Evolutionary conservation across 2,329 filamentous ascomycete species (phyloP), one percentile per base, ranked within the genome.

Genomic region (Fusarium robinianum): DNA sequence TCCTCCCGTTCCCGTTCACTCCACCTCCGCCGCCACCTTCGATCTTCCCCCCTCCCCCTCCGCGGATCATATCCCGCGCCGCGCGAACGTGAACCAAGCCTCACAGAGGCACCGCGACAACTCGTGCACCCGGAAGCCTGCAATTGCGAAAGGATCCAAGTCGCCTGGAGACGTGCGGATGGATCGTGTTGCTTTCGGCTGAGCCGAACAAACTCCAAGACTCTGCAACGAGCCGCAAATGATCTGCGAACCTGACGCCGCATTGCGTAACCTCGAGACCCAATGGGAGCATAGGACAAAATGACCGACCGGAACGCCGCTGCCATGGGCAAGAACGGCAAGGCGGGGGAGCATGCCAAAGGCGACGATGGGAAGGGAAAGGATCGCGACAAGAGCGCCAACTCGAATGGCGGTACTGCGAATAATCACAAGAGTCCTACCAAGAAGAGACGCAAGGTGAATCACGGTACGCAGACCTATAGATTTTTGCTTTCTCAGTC

Each of bases 391-490:
- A 66, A 65, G 40, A 51, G 32, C 15, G 33, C 27, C 18, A 31
- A 26, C 49, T 49, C 53, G 18, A 60, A 64, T 41, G 49, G 57
- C 39, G 45, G 52, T 41, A 57, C 51, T 32, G 42, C 41, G 32
- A 53, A 47, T 30, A 58, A 49, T 31, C 58, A 72, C 56, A 77
- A 79, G 69, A 87, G 82, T 67, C 84, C 85, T 44, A 90, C 88
- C 34, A 91, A 89, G 75, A 91, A 90, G 78, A 80, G 88, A 72
- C 86, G 88, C 76, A 92, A 92, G 75, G 88, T 92, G 60, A 91
- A 90, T 75, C 88, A 92, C 73, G 88, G 88, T 91, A 81, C 74
- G 84, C 71, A 46, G 17, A 58, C 17, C 43, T 35, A 33, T 17
- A 29, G n/a, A 14, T 27, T 15, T 30, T 7, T 19, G n/a, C 4